Evolutionary conservation across 176 grass and related monocot species (phyloP).

Genomic region (Triticum aestivum): IWGSC_CS_RefSeq_v2.1 NC_057806.1:40592541-40593040

Average conservation of each 20-base stretch:
- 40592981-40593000: too few species aligned
- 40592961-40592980: conserved; percentile 30
- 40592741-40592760: not conserved
- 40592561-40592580: conserved; percentile 18
- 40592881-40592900: conserved; percentile 8
- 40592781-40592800: conserved; percentile 23
- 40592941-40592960: not conserved
- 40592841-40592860: conserved; percentile 8
- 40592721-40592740: conserved; percentile 59
- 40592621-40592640: conserved; percentile 64
- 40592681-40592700: conserved; percentile 33
- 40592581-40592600: conserved; percentile 46
- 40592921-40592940: conserved; percentile 22
- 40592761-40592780: not conserved
- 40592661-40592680: conserved; percentile 70
- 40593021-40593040: too few species aligned
- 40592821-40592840: conserved; percentile 55
- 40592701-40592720: conserved; percentile 83
- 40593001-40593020: too few species aligned
- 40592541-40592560: not conserved
- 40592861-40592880: conserved; percentile 18
- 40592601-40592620: conserved; percentile 58
- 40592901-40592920: not conserved
- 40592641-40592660: conserved; percentile 58
- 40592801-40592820: conserved; percentile 63